Conservation (phyloP, 2,329 filamentous ascomycete species). For the Fusarium armeniacum region DNA sequence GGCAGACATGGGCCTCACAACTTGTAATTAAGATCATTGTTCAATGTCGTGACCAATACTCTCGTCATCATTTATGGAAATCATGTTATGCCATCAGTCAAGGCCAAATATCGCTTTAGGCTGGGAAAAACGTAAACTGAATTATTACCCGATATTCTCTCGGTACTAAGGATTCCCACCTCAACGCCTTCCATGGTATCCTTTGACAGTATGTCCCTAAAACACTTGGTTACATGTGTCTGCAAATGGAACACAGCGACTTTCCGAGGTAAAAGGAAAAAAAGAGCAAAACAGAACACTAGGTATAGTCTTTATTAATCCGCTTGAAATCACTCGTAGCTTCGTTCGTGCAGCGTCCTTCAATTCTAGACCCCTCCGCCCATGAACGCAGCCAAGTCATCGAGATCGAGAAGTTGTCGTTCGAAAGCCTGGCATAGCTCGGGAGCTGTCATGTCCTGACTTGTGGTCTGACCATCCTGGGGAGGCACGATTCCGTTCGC, state of each 20-base stretch:
- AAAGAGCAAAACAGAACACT: conserved; percentile 10
- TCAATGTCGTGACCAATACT: too few species aligned
- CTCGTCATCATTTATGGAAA: too few species aligned
- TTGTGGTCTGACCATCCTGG: conserved; percentile 55
- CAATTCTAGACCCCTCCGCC: conserved; percentile 67
- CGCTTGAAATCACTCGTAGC: conserved; percentile 11
- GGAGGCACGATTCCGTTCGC: conserved; percentile 52
- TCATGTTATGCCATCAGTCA: too few species aligned
- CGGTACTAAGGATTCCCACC: conserved; percentile 41
- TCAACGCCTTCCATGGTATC: conserved; percentile 50
- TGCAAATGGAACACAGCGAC: background rate
- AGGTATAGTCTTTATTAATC: conserved; percentile 31
- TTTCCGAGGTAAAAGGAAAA: conserved; percentile 1
- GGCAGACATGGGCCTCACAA: too few species aligned
- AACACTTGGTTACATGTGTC: conserved; percentile 16
- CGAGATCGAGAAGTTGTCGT: conserved; percentile 70
- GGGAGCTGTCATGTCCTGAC: conserved; percentile 69
- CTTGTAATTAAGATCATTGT: too few species aligned
- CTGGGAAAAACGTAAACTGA: background rate
- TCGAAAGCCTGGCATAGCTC: conserved; percentile 72
- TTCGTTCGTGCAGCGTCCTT: conserved; percentile 11
- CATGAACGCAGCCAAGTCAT: conserved; percentile 74
- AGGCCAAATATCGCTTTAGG: background rate
- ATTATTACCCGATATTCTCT: conserved; percentile 11
- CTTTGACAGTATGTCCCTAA: conserved; percentile 45